Conservation (phyloP, 2,329 filamentous ascomycete genomes). For the Aspergillus ruber region DNA sequence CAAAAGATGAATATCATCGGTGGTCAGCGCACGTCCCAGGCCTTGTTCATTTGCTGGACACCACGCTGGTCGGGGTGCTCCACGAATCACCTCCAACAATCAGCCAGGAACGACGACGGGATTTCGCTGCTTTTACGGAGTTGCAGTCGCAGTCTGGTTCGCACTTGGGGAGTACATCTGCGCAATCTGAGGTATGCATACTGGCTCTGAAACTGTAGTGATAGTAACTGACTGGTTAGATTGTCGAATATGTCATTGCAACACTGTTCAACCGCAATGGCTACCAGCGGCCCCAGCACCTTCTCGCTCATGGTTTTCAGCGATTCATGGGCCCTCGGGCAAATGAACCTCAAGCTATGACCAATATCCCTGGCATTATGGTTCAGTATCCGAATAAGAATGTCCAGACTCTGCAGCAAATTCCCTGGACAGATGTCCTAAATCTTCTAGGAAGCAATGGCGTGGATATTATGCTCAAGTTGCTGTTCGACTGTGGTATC, state of each 20-base stretch:
- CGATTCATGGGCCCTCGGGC: conserved; percentile 33
- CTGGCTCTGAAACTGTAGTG: background rate
- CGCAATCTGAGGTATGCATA: conserved; percentile 57
- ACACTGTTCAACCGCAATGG: conserved; percentile 61
- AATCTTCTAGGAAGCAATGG: conserved; percentile 67
- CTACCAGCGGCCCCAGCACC: conserved; percentile 57
- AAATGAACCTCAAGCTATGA: conserved; percentile 24
- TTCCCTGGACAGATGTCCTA: conserved; percentile 70
- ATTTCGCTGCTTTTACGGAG: conserved; percentile 59
- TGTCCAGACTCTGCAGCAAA: conserved; percentile 60
- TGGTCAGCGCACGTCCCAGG: conserved; percentile 3
- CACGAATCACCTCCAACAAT: conserved; percentile 25
- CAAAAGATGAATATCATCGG: conserved; percentile 5
- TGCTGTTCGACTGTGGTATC: conserved; percentile 71
- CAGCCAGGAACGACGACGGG: conserved; percentile 42
- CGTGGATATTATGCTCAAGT: conserved; percentile 68
- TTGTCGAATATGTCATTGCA: conserved; percentile 73
- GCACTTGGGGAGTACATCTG: conserved; percentile 38
- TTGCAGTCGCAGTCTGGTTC: conserved; percentile 42
- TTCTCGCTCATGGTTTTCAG: conserved; percentile 79
- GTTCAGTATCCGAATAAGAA: conserved; percentile 62
- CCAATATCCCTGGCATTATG: conserved; percentile 60
- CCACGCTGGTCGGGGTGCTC: conserved; percentile 57
- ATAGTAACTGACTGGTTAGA: conserved; percentile 38
- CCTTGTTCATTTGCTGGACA: conserved; percentile 59